Conservation (phyloP, 306 rosid species). For the Quercus alba region DNA sequence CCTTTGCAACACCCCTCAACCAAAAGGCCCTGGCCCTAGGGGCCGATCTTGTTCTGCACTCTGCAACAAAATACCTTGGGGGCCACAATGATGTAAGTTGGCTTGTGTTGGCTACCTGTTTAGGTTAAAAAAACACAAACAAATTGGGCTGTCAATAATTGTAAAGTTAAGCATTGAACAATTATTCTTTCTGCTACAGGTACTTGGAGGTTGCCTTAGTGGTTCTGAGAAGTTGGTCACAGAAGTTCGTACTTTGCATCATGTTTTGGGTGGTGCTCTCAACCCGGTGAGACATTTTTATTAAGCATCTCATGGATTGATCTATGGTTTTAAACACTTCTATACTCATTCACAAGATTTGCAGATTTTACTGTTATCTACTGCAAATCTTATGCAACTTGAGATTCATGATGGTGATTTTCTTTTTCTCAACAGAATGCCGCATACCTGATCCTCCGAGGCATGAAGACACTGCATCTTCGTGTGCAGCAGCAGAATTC, state of each 20-base stretch:
- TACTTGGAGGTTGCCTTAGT: slow-evolving; percentile 82
- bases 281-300: slow-evolving; percentile 71
- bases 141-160: background rate
- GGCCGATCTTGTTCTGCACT: slow-evolving; percentile 86
- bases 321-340: background rate
- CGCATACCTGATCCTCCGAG: slow-evolving; percentile 89
- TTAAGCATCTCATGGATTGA: background rate
- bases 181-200: slow-evolving; percentile 43
- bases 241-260: slow-evolving; percentile 77
- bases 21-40: slow-evolving; percentile 92
- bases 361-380: background rate
- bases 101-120: background rate
- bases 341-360: background rate
- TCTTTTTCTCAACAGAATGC: slow-evolving; percentile 66
- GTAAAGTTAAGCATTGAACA: background rate
- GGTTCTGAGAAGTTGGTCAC: slow-evolving; percentile 70
- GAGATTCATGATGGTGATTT: background rate
- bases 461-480: slow-evolving; percentile 95
- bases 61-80: slow-evolving; percentile 82
- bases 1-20: slow-evolving; percentile 94
- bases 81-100: slow-evolving; percentile 92
- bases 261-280: slow-evolving; percentile 82
- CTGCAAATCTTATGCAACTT: background rate
- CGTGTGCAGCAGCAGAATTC: slow-evolving; percentile 96
- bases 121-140: background rate